Conservation (phyloP, 805 yeast species). For the Candida vaughaniae region DNA sequence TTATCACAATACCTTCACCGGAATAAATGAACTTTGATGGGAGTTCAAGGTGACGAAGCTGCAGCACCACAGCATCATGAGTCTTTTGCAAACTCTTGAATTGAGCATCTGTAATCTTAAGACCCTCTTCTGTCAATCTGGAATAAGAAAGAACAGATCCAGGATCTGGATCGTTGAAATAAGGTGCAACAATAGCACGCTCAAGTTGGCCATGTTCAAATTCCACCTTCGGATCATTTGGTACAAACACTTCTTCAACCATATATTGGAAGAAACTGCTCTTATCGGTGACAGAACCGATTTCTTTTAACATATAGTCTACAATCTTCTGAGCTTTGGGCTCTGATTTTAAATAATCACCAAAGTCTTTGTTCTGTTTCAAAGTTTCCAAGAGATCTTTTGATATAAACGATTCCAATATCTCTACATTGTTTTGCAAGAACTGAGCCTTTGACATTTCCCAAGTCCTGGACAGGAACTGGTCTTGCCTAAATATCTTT, state of each 20-base stretch:
- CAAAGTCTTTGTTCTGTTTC: constrained; percentile 1
- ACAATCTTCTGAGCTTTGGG: neutral
- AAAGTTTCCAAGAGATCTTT: constrained; percentile 14
- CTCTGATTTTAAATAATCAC: neutral
- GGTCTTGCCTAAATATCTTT: constrained; percentile 12
- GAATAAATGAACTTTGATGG: constrained; percentile 25
- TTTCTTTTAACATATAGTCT: neutral
- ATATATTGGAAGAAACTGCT: constrained; percentile 3
- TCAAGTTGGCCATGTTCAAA: neutral
- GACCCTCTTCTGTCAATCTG: neutral
- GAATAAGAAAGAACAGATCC: neutral
- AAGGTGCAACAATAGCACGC: neutral
- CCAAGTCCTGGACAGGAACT: constrained; percentile 13
- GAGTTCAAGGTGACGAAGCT: constrained; percentile 21
- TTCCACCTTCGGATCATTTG: constrained; percentile 6
- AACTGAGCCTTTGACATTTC: constrained; percentile 15
- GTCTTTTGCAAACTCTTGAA: constrained; percentile 20
- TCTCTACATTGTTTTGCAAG: constrained; percentile 8
- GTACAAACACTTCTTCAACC: constrained; percentile 2
- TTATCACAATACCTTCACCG: constrained; percentile 38
- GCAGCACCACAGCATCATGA: constrained; percentile 27
- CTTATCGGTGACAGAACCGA: neutral
- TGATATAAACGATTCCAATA: constrained; percentile 13
- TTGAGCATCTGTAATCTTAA: constrained; percentile 10
- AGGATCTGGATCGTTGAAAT: neutral